Evolutionary conservation across 495 filamentous ascomycete species (phyloP).

Genomic region (Neurospora terricola): DNA sequence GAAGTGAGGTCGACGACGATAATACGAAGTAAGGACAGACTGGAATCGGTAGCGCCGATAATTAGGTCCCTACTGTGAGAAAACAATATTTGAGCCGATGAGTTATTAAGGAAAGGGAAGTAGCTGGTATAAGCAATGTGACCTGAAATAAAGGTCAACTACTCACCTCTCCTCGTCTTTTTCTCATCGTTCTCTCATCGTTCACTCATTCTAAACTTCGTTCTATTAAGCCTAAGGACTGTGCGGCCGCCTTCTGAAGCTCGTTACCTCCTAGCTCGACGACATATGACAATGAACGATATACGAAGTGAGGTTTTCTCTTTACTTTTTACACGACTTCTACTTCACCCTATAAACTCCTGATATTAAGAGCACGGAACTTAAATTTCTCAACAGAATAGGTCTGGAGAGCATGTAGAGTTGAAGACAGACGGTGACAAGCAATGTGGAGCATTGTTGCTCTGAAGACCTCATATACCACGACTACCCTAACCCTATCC

Average conservation of each 20-base stretch:
- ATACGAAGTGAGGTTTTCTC: not conserved
- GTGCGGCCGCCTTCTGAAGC: not conserved
- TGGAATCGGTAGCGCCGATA: not conserved
- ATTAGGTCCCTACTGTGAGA: not conserved
- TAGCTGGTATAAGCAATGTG: not conserved
- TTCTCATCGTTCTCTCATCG: not conserved
- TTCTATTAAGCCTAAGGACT: not conserved
- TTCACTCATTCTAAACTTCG: not conserved
- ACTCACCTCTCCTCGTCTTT: not conserved
- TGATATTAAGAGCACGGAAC: not conserved
- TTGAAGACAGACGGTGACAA: not conserved
- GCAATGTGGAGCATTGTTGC: not conserved
- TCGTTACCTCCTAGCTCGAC: not conserved
- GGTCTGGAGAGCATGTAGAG: not conserved
- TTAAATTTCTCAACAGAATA: not conserved
- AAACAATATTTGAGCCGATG: not conserved
- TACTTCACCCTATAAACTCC: not conserved
- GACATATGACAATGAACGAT: not conserved
- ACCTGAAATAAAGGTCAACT: not conserved
- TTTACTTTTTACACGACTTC: not conserved
- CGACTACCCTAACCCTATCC: not conserved
- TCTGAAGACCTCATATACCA: not conserved
- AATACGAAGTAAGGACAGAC: not conserved
- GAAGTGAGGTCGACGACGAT: not conserved
- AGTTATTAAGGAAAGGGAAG: not conserved